Evolutionary conservation across 163 green algal genomes (phyloP), one percentile per base, ranked within the genome.

Genomic region (Volvox carteri): DNA sequence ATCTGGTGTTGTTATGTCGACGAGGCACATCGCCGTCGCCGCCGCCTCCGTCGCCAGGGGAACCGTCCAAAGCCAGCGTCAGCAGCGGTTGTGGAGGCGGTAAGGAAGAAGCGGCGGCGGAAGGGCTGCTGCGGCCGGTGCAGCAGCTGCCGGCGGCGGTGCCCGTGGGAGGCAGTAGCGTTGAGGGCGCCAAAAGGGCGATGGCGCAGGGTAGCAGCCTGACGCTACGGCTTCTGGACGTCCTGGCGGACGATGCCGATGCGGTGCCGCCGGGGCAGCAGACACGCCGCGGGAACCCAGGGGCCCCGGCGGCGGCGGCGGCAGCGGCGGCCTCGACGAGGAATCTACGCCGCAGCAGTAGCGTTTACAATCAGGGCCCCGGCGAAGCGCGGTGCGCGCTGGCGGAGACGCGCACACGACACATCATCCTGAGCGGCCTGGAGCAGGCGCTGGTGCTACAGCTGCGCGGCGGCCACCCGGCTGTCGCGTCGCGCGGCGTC

Each of bases 371-470:
- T n/a, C n/a, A n/a, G n/a, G n/a, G n/a, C n/a, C n/a, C n/a, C n/a
- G n/a, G n/a, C n/a, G n/a, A n/a, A n/a, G n/a, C n/a, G n/a, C n/a
- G n/a, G n/a, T n/a, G n/a, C 21, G 39, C 39, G 41, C 7, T 46
- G 39, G 78, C 78, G 18, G 56, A 56, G 23, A 2, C 23, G 7
- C 39, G 39, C 56, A 60, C 25, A 18, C 56, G 56, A 0, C 37
- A 73, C 23, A 44, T 86, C 39, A 48, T 87, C 3, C 46, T 79
- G 46, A 54, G 9, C 7, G 81, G 33, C 23, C 23, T 79, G 33
- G 81, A 87, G 44, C 81, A 72, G 4, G 65, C 65, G 6, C 46
- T 80, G 14, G 42, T 21, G 8, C 65, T 79, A 62, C 65, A 73
- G 65, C 48, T 87, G 30, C 25, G 30, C 19, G 21, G 11, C 21